Conservation (phyloP, 805 yeast genomes). For the Candida endomychidarum region DNA sequence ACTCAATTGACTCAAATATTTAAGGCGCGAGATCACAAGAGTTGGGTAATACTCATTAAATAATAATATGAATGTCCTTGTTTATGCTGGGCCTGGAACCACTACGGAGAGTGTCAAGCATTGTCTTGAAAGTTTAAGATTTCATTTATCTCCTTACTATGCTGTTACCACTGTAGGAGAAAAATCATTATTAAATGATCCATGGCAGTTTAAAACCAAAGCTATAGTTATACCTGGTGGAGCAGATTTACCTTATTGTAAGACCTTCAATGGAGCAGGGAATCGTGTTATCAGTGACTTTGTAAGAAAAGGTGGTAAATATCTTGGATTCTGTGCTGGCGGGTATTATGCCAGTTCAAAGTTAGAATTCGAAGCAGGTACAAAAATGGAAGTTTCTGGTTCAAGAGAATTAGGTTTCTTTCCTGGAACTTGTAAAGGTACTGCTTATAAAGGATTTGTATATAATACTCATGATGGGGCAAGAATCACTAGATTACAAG, state of each 20-base stretch:
- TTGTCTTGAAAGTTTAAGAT: slow-evolving; percentile 71
- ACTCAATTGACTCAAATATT: slow-evolving; percentile 1
- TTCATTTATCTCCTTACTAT: slow-evolving; percentile 79
- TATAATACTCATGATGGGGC: slow-evolving; percentile 81
- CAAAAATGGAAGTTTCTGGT: slow-evolving; percentile 81
- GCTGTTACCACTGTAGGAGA: slow-evolving; percentile 77
- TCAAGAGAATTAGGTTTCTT: slow-evolving; percentile 77
- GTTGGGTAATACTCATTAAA: background rate
- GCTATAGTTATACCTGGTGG: slow-evolving; percentile 93
- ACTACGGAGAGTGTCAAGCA: slow-evolving; percentile 85
- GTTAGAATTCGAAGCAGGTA: slow-evolving; percentile 83
- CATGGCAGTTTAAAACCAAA: slow-evolving; percentile 83
- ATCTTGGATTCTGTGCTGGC: slow-evolving; percentile 92
- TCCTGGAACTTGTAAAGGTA: slow-evolving; percentile 82
- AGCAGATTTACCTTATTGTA: slow-evolving; percentile 87
- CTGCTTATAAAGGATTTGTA: slow-evolving; percentile 75
- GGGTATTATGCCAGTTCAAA: slow-evolving; percentile 77
- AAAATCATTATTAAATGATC: slow-evolving; percentile 65
- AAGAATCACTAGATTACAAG: slow-evolving; percentile 48
- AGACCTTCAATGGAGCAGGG: slow-evolving; percentile 67
- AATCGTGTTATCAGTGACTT: slow-evolving; percentile 59
- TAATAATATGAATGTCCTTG: slow-evolving; percentile 33
- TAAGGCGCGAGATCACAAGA: background rate
- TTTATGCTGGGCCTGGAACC: slow-evolving; percentile 66
- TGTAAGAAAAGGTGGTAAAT: slow-evolving; percentile 78